phyloP scores from a whole-genome alignment of 2,329 filamentous ascomycete species.

The Penicillium sp. region DNA sequence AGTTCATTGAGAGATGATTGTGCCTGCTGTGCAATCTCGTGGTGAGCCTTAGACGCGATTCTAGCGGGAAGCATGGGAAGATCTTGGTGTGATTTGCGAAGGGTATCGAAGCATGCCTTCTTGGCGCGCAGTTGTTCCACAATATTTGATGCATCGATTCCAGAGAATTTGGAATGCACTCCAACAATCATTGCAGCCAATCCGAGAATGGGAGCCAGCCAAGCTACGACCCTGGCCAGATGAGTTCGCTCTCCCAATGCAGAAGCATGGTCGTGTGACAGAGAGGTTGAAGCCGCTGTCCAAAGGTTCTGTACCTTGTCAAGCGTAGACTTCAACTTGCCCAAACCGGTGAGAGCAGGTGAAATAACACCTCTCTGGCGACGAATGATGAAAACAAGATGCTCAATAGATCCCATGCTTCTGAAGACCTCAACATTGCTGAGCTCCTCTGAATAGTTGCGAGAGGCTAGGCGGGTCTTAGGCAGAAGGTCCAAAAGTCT shows the following conservation, averaged over 20 bases:
- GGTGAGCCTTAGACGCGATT: constrained; percentile 42
- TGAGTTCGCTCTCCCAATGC: constrained; percentile 21
- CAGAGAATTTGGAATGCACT: constrained; percentile 66
- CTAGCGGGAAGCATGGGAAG: constrained; percentile 53
- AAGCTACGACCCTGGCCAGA: constrained; percentile 44
- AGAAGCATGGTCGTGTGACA: constrained; percentile 22
- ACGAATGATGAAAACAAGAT: constrained; percentile 61
- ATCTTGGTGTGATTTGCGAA: constrained; percentile 45
- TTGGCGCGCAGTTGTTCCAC: constrained; percentile 51
- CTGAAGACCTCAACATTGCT: constrained; percentile 75
- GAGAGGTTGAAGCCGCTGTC: constrained; percentile 26
- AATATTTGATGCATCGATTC: constrained; percentile 49
- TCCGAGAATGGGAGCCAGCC: constrained; percentile 68
- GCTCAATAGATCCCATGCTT: constrained; percentile 83
- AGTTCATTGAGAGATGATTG: constrained; percentile 31
- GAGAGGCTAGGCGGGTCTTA: constrained; percentile 63
- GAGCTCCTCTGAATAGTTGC: constrained; percentile 80
- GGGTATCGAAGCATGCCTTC: constrained; percentile 49
- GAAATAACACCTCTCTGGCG: constrained; percentile 41
- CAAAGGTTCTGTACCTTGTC: constrained; percentile 37
- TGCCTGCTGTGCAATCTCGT: constrained; percentile 31
- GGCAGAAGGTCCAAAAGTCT: constrained; percentile 73
- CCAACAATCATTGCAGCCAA: constrained; percentile 62
- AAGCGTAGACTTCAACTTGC: constrained; percentile 31
- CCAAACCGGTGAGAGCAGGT: constrained; percentile 32